Base-by-base conservation (phyloP, 352 stramenopile species). In the Phytophthora citricola region DNA sequence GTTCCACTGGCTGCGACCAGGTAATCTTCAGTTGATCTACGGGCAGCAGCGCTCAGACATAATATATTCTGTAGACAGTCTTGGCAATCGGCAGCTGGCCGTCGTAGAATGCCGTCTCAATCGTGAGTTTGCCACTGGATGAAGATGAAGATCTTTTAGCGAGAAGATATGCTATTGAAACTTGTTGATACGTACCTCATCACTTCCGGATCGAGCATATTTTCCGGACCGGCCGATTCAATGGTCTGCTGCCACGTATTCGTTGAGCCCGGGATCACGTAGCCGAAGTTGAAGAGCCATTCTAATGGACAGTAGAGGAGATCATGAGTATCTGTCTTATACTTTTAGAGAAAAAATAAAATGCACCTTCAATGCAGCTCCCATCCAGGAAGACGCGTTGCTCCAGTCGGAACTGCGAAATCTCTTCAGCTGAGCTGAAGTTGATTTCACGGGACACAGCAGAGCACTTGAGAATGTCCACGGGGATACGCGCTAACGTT, bases 231-330 rank as follows among this genome's bases (percentile, higher is more conserved):
- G 0, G 92, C 93, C 1, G 93, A 84, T 52, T 97, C 89, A 52
- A 98, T 98, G 4, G 92, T 98, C 61, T 98, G 93, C 66, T 98
- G 92, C 95, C 95, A 98, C 10, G 83, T 94, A 72, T 99, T 99
- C 11, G 91, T 98, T 17, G 92, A 98, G 15, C 92, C 87, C 1
- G 94, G 92, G 49, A 99, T 98, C 15, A 99, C 95, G 66, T 93
- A 99, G 20, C 96, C 96, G 70, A 98, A 99, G 26, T 85, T 85
- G 66, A 98, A 99, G 52, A 94, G 78, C 95, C 94, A 98, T 71
- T 98, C 94, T 96, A 75, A 31, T 26, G 24, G 24, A 26, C 24
- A 26, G 10, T 39, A 29, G 10, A 31, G 12, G 5, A 48, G 5
- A 47, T 47, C 26, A 34, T 17, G 47, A 24, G 15, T 31, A 22